phyloP scores from a whole-genome alignment of 2,329 filamentous ascomycete species.

The Rhynchosporium secalis region DNA sequence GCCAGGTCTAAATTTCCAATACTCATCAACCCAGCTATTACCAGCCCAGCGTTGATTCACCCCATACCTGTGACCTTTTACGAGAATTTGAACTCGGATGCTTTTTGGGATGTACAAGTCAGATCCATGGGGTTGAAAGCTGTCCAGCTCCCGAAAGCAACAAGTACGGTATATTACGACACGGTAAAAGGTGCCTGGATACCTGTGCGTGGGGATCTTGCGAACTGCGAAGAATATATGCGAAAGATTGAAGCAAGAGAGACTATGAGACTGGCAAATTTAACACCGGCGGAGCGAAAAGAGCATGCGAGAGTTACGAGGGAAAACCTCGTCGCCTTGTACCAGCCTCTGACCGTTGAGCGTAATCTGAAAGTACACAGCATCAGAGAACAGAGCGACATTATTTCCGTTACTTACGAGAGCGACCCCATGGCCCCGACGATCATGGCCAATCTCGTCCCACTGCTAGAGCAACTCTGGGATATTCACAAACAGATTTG shows the following conservation, averaged over 20 bases:
- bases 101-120: not conserved
- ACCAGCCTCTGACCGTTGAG: not conserved
- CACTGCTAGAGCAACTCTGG: not conserved
- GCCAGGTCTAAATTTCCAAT: too few relatives aligned
- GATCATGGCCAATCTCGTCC: not conserved
- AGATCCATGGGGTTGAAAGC: not conserved
- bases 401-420: too few relatives aligned
- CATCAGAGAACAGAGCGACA: too few relatives aligned
- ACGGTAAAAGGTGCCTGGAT: not conserved
- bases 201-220: not conserved
- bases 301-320: not conserved
- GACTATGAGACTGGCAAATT: not conserved
- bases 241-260: not conserved
- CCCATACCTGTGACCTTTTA: too few relatives aligned
- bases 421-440: too few relatives aligned
- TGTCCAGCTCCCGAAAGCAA: not conserved
- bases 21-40: too few relatives aligned
- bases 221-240: not conserved
- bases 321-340: not conserved
- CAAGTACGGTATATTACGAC: not conserved
- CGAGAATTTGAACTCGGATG: not conserved
- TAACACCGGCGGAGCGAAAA: not conserved
- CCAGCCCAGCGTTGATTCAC: too few relatives aligned
- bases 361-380: not conserved
- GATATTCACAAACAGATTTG: not conserved